A percentile compares a stretch with the other conserved stretches of the same genome.
Evolutionary conservation across 2,329 filamentous ascomycete species (phyloP).

Genomic region (Colletotrichum karsti): DNA sequence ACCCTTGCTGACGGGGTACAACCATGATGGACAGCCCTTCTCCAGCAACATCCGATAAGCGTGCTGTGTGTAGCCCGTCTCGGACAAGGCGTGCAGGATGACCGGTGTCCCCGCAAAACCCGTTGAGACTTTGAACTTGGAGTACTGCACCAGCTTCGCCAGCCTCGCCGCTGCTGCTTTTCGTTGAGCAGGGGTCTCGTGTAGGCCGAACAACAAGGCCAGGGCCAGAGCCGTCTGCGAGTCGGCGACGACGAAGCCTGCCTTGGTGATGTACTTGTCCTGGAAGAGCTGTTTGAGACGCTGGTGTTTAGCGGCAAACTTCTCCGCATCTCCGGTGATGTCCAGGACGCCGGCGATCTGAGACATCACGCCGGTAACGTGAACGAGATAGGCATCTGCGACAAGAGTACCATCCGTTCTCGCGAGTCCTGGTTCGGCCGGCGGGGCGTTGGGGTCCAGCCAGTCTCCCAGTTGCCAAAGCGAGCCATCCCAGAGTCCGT

Average conservation of each 20-base stretch:
- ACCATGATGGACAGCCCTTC: constrained; percentile 53
- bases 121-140: constrained; percentile 46
- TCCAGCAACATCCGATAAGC: constrained; percentile 58
- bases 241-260: constrained; percentile 40
- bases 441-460: constrained; percentile 56
- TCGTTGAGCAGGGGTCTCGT: constrained; percentile 30
- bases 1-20: constrained; percentile 54
- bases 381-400: constrained; percentile 56
- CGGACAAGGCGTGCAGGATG: constrained; percentile 40
- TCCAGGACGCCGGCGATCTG: constrained; percentile 43
- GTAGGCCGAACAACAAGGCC: constrained; percentile 46
- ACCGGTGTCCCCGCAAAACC: constrained; percentile 54
- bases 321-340: constrained; percentile 33
- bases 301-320: constrained; percentile 30
- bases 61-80: constrained; percentile 36
- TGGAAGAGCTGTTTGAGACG: constrained; percentile 39
- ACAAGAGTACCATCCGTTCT: constrained; percentile 50
- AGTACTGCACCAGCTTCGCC: constrained; percentile 38
- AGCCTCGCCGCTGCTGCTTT: constrained; percentile 37
- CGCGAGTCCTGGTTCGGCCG: constrained; percentile 46
- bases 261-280: constrained; percentile 37
- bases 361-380: constrained; percentile 46
- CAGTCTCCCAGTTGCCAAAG: constrained; percentile 53
- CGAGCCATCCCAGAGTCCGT: constrained; percentile 48
- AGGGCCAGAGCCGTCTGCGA: constrained; percentile 50